A percentile compares a stretch with the other conserved stretches of the same genome.
These are phyloP conservation scores for Leptomonas pyrrhocoris DNA, from an alignment of 208 protist species.

Conservation along the genomic window DNA sequence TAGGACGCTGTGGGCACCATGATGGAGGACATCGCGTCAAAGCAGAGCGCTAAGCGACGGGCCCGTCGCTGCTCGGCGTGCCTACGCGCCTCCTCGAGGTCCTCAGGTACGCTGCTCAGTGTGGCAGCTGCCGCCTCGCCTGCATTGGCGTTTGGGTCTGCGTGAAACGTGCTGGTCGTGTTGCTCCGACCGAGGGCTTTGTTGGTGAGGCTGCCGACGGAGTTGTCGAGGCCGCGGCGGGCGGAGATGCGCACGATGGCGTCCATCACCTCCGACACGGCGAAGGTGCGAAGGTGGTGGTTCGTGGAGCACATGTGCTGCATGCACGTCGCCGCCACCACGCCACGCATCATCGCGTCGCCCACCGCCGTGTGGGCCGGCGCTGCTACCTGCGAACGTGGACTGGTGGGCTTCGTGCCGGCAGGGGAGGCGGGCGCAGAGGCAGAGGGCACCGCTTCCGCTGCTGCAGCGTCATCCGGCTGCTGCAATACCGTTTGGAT, in stretches of 20 bases:
- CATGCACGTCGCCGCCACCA: constrained; percentile 65
- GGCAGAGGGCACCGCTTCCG: neutral
- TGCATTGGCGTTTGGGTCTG: neutral
- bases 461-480: constrained; percentile 5
- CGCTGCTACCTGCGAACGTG: neutral
- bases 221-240: constrained; percentile 11
- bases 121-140: neutral
- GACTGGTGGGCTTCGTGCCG: constrained; percentile 5
- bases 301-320: constrained; percentile 72
- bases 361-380: constrained; percentile 1
- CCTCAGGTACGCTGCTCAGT: constrained; percentile 9
- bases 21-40: constrained; percentile 63
- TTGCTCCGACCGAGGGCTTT: constrained; percentile 2
- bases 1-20: constrained; percentile 42
- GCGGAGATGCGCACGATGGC: constrained; percentile 50
- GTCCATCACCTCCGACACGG: constrained; percentile 77
- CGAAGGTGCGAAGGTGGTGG: constrained; percentile 64
- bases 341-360: constrained; percentile 25
- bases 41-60: constrained; percentile 49
- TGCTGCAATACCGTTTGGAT: constrained; percentile 53
- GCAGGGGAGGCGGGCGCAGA: neutral
- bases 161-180: constrained; percentile 11
- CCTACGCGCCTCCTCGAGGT: constrained; percentile 16
- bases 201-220: constrained; percentile 3
- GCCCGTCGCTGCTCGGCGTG: constrained; percentile 17